Percentiles rank a stretch among this genome's conserved stretches.
Conservation (phyloP, 495 filamentous ascomycete species). For the Aspergillus panamensis region DNA sequence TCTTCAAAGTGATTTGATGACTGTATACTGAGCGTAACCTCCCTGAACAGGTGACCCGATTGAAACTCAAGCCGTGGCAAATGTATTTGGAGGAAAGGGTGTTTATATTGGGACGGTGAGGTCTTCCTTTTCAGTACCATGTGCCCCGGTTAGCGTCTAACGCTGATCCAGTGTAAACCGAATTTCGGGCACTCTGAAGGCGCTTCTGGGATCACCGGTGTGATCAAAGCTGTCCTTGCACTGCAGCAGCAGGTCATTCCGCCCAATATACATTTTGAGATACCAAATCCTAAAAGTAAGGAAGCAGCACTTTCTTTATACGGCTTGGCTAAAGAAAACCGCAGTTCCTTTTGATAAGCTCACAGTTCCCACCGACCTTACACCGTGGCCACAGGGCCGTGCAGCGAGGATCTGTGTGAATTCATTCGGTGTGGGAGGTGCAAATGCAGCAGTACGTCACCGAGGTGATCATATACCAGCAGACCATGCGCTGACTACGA, state of each 20-base stretch:
- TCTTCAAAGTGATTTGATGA: background rate
- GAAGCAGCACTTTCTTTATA: background rate
- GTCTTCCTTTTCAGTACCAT: background rate
- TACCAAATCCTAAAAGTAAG: conserved; percentile 24
- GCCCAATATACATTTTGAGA: conserved; percentile 30
- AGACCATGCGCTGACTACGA: background rate
- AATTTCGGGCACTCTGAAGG: conserved; percentile 35
- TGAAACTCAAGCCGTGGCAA: conserved; percentile 43
- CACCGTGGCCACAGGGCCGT: conserved; percentile 28
- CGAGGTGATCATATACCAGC: background rate
- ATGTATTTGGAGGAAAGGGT: conserved; percentile 34
- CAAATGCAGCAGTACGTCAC: conserved; percentile 25
- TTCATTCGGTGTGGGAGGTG: conserved; percentile 33
- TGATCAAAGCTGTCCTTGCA: conserved; percentile 35
- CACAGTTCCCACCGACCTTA: conserved; percentile 18
- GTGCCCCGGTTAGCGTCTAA: background rate
- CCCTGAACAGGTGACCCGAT: background rate
- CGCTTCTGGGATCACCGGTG: conserved; percentile 27
- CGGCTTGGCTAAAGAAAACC: background rate
- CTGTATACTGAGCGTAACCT: background rate
- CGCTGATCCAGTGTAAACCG: conserved; percentile 21
- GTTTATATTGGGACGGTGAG: conserved; percentile 29
- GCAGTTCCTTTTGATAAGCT: conserved; percentile 20
- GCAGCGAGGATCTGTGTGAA: conserved; percentile 28
- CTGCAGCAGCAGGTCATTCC: conserved; percentile 34